Evolutionary conservation across 1,284 basidiomycete genomes (phyloP), one percentile per base, ranked within the genome.

Genomic region (Puccinia sorghi): DNA sequence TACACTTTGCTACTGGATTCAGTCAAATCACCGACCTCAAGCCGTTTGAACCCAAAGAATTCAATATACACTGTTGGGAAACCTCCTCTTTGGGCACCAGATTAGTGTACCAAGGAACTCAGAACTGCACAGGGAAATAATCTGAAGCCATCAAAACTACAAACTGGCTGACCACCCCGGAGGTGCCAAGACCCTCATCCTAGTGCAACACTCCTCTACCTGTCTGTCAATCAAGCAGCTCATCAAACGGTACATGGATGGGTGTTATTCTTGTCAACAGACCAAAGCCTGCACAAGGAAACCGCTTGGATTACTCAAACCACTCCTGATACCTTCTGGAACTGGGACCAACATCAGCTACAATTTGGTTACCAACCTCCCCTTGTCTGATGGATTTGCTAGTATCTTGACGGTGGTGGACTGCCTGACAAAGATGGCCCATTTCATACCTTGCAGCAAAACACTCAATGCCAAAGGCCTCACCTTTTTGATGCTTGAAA

Each of bases 121-220:
- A 2, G 39, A 61, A 15, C 3, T 61, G 6, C 25, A 39, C 13
- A 7, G 43, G 8, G 8, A 46, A 13, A 46, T 46, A 46, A 46
- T 46, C 43, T 7, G 13, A 46, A 22, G n/a, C 22, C 59, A 32
- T 0, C 85, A 85, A 78, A 83, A 84, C 79, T 41, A 63, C 2
- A 59, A 70, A 8, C 27, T 81, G 3, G 83, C 84, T 56, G 80
- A 88, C 6, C 88, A 89, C 80, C 86, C 84, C 0, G 88, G 88
- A 0, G 77, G 81, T 3, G 81, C 73, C 1, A 86, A 86, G 77
- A 88, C 86, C 0, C 50, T 82, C 80, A 50, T 82, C 11, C 66
- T 82, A 2, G 54, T 84, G 3, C 9, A 20, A 13, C 77, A 82
- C 1, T 52, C 82, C 8, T 85, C 80, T 75, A 86, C 82, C 78